phyloP scores from a whole-genome alignment of 352 stramenopile genomes.

The Lagenidium sp. region DNA sequence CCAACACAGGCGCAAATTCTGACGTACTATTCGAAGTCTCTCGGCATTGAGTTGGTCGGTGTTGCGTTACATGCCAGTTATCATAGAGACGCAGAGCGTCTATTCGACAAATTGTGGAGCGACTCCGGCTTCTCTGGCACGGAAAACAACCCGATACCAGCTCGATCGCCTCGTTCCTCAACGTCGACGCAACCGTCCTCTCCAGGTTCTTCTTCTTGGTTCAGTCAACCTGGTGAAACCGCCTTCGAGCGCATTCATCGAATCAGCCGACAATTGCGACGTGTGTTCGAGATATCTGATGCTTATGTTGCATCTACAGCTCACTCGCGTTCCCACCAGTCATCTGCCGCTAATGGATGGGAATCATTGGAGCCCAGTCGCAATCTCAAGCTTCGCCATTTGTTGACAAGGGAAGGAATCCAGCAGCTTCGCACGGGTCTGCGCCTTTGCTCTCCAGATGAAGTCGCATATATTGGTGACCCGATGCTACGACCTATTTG shows the following conservation, averaged over 20 bases:
- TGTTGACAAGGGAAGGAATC: conserved; percentile 52
- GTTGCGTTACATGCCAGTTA: conserved; percentile 67
- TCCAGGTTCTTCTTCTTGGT: conserved; percentile 11
- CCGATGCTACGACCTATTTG: conserved; percentile 82
- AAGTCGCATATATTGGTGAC: conserved; percentile 61
- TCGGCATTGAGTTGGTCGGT: conserved; percentile 58
- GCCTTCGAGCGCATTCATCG: conserved; percentile 51
- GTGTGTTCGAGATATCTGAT: conserved; percentile 81
- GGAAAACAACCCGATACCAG: conserved; percentile 13
- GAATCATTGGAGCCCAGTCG: conserved; percentile 59
- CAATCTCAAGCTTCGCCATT: conserved; percentile 35
- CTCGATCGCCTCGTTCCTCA: conserved; percentile 20
- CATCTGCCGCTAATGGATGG: conserved; percentile 14
- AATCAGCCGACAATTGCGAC: conserved; percentile 55
- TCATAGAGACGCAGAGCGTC: conserved; percentile 71
- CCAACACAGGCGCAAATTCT: conserved; percentile 60
- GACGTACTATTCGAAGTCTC: conserved; percentile 70
- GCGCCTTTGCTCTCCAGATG: conserved; percentile 66
- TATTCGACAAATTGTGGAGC: conserved; percentile 78
- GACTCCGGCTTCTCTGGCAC: conserved; percentile 24
- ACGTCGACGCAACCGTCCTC: too few relatives aligned
- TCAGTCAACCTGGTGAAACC: conserved; percentile 11
- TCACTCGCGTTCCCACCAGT: conserved; percentile 33
- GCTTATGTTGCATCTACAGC: conserved; percentile 75
- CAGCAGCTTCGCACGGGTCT: conserved; percentile 57